Percentiles rank a stretch among this genome's conserved stretches.
Evolutionary conservation across 2,329 filamentous ascomycete genomes (phyloP).

Genomic region (Dendryphion nanum): DNA sequence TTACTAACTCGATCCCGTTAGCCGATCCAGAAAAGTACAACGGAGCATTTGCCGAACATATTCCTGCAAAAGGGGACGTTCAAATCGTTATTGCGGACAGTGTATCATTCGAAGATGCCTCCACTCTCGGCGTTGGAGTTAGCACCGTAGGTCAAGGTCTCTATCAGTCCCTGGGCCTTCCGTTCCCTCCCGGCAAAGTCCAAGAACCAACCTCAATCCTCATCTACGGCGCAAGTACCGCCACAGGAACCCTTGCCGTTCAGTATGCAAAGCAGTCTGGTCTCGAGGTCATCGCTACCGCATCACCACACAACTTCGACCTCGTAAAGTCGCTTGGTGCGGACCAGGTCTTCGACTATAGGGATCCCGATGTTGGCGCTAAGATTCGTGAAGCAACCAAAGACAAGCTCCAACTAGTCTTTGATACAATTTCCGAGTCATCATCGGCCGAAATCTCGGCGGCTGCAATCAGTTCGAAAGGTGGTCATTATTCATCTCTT

Average conservation of each 20-base stretch:
- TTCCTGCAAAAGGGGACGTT: constrained; percentile 52
- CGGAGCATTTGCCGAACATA: constrained; percentile 56
- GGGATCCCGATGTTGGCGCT: constrained; percentile 41
- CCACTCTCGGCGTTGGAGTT: constrained; percentile 53
- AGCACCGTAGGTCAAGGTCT: constrained; percentile 52
- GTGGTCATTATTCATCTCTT: constrained; percentile 42
- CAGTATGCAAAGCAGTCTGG: constrained; percentile 50
- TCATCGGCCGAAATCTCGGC: constrained; percentile 40
- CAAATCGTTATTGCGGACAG: constrained; percentile 48
- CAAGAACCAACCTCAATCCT: constrained; percentile 41
- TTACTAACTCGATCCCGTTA: constrained; percentile 16
- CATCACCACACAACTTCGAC: constrained; percentile 50
- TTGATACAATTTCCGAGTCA: constrained; percentile 51
- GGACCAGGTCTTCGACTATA: constrained; percentile 52
- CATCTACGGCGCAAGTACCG: constrained; percentile 53
- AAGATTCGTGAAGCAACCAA: constrained; percentile 50
- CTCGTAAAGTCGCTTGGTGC: constrained; percentile 50
- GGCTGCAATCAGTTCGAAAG: constrained; percentile 37
- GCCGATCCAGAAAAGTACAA: constrained; percentile 40
- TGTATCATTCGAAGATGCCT: constrained; percentile 53
- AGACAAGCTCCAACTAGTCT: constrained; percentile 44
- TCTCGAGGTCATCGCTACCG: constrained; percentile 46
- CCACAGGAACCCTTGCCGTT: constrained; percentile 51
- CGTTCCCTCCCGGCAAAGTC: constrained; percentile 46
- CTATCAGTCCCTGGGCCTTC: constrained; percentile 45